Evolutionary conservation across 192 early-diverging fungal genomes (phyloP).

Genomic region (Gigaspora rosea): DNA sequence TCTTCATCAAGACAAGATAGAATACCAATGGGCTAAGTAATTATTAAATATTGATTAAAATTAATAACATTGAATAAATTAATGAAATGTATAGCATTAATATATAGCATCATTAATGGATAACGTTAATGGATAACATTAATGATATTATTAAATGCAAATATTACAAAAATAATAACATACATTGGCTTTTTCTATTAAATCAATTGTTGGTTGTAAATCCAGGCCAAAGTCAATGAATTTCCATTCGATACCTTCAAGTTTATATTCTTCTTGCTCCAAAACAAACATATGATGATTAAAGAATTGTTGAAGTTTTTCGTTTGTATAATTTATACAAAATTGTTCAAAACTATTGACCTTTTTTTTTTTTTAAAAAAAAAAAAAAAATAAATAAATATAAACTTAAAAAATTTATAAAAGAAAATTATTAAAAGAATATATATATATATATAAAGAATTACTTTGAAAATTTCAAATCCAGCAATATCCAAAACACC

Average conservation of each 20-base stretch:
- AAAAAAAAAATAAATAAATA: neutral
- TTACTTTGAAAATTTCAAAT: conserved; percentile 97
- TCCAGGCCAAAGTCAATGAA: conserved; percentile 98
- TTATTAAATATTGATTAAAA: neutral
- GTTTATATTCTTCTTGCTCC: conserved; percentile 97
- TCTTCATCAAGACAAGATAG: conserved; percentile 96
- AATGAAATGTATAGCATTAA: no score
- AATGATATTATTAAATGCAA: neutral
- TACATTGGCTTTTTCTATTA: conserved; percentile 95
- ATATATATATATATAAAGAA: conserved; percentile 19
- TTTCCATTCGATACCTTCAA: conserved; percentile 97
- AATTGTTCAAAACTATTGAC: conserved; percentile 98
- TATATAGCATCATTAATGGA: no score
- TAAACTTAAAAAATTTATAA: neutral
- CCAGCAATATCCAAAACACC: conserved; percentile 99
- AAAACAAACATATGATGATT: conserved; percentile 99
- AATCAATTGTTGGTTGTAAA: conserved; percentile 95
- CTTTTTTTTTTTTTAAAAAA: no score
- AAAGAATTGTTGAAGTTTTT: conserved; percentile 98
- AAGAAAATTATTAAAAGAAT: neutral
- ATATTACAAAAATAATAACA: conserved; percentile 26
- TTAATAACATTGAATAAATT: neutral
- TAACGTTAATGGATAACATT: neutral
- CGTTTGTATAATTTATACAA: conserved; percentile 99
- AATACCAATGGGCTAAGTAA: conserved; percentile 82